A percentile compares a stretch with the other conserved stretches of the same genome.
These are phyloP conservation scores for Metarhizium album DNA, from an alignment of 2,329 filamentous ascomycete genomes.

Conservation along the genomic window DNA sequence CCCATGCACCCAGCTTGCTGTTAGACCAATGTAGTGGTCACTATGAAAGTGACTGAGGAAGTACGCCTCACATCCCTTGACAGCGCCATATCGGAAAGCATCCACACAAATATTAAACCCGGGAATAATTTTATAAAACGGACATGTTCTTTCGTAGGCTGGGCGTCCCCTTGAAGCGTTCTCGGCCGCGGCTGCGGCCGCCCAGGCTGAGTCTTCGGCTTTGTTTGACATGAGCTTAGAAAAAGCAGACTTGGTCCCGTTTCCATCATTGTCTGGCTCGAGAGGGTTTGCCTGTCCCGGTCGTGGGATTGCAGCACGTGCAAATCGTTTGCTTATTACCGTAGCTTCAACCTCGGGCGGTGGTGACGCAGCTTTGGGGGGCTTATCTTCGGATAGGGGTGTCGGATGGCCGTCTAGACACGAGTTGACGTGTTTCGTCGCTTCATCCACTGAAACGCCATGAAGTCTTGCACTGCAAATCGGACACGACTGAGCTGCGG, in stretches of 20 bases:
- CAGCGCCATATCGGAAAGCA: slow-evolving; percentile 88
- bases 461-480: slow-evolving; percentile 60
- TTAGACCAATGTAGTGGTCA: slow-evolving; percentile 90
- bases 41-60: slow-evolving; percentile 98
- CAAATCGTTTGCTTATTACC: slow-evolving; percentile 46
- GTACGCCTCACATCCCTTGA: slow-evolving; percentile 86
- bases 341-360: slow-evolving; percentile 23
- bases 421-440: slow-evolving; percentile 77
- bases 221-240: slow-evolving; percentile 87
- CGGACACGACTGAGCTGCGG: slow-evolving; percentile 47
- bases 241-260: slow-evolving; percentile 59
- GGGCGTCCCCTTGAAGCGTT: slow-evolving; percentile 70
- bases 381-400: slow-evolving; percentile 32
- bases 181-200: slow-evolving; percentile 71
- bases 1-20: slow-evolving; percentile 79
- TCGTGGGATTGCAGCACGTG: slow-evolving; percentile 58
- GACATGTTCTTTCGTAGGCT: slow-evolving; percentile 81
- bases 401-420: slow-evolving; percentile 78
- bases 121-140: slow-evolving; percentile 97
- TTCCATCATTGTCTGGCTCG: slow-evolving; percentile 30
- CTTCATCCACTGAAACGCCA: slow-evolving; percentile 53
- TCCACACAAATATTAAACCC: slow-evolving; percentile 90
- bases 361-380: slow-evolving; percentile 5
- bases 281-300: slow-evolving; percentile 78
- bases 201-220: slow-evolving; percentile 85